These are phyloP conservation scores for Gossypium turneri DNA, from an alignment of 345 rosid genomes.

Conservation along the genomic window DNA sequence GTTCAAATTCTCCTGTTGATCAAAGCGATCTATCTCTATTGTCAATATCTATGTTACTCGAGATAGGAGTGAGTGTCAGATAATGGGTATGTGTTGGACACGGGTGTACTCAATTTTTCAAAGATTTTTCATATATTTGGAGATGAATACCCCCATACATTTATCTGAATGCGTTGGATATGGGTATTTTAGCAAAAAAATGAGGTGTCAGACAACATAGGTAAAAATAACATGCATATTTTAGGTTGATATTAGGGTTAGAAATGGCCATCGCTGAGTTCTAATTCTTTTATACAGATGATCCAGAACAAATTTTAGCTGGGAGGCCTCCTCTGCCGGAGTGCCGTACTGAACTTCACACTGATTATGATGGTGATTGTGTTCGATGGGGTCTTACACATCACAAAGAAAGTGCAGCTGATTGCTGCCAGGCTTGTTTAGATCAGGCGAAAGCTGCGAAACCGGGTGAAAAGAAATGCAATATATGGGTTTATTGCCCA, in stretches of 20 bases:
- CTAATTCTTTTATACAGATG: slow-evolving; percentile 44
- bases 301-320: slow-evolving; percentile 50
- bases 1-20: slow-evolving; percentile 6
- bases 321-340: slow-evolving; percentile 79
- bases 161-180: not conserved
- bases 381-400: slow-evolving; percentile 97
- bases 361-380: slow-evolving; percentile 87
- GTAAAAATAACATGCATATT: not conserved
- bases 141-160: not conserved
- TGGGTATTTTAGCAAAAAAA: not conserved
- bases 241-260: not conserved
- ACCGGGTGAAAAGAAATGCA: slow-evolving; percentile 80
- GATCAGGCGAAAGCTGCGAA: slow-evolving; percentile 77
- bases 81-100: not conserved
- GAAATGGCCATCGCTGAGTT: slow-evolving; percentile 7
- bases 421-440: slow-evolving; percentile 94
- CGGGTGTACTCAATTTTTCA: not conserved
- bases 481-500: slow-evolving; percentile 97
- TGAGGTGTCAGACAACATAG: not conserved
- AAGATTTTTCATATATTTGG: not conserved
- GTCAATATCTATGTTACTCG: not conserved
- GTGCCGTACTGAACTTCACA: slow-evolving; percentile 78
- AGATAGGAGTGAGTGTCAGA: not conserved
- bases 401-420: slow-evolving; percentile 95
- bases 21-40: not conserved